A percentile compares a stretch with the other conserved stretches of the same genome.
Evolutionary conservation across 108 stramenopile genomes (phyloP).

Genomic region (Cyclotella sp.): DNA sequence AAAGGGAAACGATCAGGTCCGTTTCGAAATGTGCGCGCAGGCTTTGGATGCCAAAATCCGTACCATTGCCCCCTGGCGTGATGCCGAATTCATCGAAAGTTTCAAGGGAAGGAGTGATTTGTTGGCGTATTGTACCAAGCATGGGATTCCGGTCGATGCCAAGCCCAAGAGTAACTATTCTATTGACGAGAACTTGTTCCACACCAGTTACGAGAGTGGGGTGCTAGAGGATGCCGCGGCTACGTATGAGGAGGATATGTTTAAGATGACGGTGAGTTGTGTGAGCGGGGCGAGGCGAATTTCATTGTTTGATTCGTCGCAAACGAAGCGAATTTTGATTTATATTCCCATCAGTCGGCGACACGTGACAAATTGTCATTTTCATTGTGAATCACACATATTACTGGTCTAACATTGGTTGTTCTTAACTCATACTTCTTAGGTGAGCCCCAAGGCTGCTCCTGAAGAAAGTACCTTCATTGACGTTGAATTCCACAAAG

Average conservation of each 20-base stretch:
- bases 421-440: no score
- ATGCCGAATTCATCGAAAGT: constrained; percentile 93
- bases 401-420: no score
- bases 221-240: constrained; percentile 91
- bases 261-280: constrained; percentile 89
- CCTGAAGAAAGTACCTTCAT: constrained; percentile 83
- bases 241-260: constrained; percentile 88
- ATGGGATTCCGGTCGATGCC: constrained; percentile 96
- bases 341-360: no score
- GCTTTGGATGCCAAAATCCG: constrained; percentile 93
- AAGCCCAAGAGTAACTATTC: constrained; percentile 97
- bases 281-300: not conserved
- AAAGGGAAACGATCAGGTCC: constrained; percentile 99
- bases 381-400: not conserved
- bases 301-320: not conserved
- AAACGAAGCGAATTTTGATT: not conserved
- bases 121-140: constrained; percentile 95
- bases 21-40: constrained; percentile 99
- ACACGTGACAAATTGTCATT: not conserved
- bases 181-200: constrained; percentile 98
- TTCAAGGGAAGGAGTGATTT: constrained; percentile 96
- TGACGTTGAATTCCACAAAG: constrained; percentile 89
- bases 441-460: constrained; percentile 86
- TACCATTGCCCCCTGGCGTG: constrained; percentile 98
- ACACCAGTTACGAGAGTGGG: constrained; percentile 98